These are phyloP conservation scores for Psilocybe tampanensis DNA, from an alignment of 768 basidiomycete species.

Conservation along the genomic window DNA sequence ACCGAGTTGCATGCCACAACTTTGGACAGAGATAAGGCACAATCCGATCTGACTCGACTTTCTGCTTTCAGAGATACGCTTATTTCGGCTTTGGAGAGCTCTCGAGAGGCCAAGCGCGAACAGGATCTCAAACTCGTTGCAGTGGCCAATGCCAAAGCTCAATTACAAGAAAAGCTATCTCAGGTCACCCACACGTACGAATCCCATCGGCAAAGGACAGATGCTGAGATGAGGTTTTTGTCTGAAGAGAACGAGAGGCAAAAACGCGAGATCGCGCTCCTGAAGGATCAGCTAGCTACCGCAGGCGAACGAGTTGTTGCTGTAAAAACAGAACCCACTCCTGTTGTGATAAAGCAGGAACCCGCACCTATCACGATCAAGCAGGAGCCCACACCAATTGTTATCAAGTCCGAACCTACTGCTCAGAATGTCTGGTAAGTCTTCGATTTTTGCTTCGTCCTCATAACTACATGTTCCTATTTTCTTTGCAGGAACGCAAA, in stretches of 20 bases:
- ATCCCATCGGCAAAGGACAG: not conserved
- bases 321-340: not conserved
- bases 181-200: not conserved
- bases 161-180: no score
- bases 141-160: not conserved
- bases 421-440: not conserved
- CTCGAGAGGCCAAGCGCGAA: not conserved
- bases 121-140: not conserved
- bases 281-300: not conserved
- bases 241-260: not conserved
- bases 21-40: not conserved
- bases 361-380: not conserved
- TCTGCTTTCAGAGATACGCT: not conserved
- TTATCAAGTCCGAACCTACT: no score
- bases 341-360: not conserved
- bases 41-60: not conserved
- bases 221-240: not conserved
- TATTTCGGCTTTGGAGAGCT: not conserved
- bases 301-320: not conserved
- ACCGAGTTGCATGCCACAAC: not conserved
- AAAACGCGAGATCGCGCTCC: not conserved
- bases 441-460: no score
- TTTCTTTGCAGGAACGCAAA: no score
- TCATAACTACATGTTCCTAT: no score
- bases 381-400: not conserved